Percentiles rank a stretch among this genome's conserved stretches.
Conservation (phyloP, 495 filamentous ascomycete species). For the Penicillium fimorum region DNA sequence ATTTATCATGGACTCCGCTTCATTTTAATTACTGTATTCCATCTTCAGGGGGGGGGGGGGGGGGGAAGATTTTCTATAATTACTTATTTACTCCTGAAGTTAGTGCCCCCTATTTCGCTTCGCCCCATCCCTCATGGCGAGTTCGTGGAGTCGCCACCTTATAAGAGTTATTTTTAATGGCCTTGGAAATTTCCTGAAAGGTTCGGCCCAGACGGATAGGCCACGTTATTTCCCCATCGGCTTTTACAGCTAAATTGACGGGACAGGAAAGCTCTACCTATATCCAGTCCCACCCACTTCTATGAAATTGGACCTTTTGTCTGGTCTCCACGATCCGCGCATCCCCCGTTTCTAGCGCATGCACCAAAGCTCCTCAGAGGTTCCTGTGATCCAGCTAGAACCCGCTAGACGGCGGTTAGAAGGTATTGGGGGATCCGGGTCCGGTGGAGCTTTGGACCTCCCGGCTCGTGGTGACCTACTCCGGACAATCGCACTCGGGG, state of each 20-base stretch:
- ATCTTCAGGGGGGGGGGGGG: neutral
- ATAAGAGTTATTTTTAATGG: neutral
- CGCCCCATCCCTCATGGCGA: conserved; percentile 1
- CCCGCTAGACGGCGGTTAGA: conserved; percentile 26
- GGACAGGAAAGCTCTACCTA: conserved; percentile 20
- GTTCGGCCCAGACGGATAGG: conserved; percentile 10
- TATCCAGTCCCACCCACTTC: conserved; percentile 27
- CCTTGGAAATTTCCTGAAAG: neutral
- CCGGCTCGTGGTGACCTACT: conserved; percentile 1
- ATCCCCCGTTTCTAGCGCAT: conserved; percentile 26
- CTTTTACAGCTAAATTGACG: conserved; percentile 18
- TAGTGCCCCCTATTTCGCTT: neutral
- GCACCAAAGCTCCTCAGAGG: conserved; percentile 14
- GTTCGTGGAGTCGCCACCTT: neutral
- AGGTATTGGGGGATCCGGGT: conserved; percentile 12
- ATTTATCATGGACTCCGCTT: conserved; percentile 2
- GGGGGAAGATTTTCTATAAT: neutral
- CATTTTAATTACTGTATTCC: neutral
- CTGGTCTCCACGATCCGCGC: conserved; percentile 30
- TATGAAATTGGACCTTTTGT: conserved; percentile 20
- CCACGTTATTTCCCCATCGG: conserved; percentile 19
- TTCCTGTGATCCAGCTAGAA: conserved; percentile 22
- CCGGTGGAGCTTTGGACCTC: conserved; percentile 8
- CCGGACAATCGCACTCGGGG: neutral
- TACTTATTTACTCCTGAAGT: neutral